Conservation (phyloP, 2,329 filamentous ascomycete species). For the Hypoxylon sp. region DNA sequence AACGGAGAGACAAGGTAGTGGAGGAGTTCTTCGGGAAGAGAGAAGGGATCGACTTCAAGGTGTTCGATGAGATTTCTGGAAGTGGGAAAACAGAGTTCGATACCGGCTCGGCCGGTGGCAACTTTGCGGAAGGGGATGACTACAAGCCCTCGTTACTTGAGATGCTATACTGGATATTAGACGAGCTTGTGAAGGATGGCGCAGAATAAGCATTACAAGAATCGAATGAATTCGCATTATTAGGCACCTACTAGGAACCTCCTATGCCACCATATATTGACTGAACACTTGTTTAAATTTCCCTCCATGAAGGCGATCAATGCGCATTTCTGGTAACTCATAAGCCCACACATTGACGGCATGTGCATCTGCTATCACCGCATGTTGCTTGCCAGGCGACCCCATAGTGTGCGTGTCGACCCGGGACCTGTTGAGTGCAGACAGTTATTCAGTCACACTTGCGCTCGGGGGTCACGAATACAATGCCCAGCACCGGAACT, state of each 20-base stretch:
- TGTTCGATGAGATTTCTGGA: conserved; percentile 5
- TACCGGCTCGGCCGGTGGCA: neutral
- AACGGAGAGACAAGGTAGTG: neutral
- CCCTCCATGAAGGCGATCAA: too few relatives aligned
- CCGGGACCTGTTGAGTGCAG: neutral
- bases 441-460: neutral
- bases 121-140: neutral
- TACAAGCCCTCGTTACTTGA: neutral
- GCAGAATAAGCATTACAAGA: too few relatives aligned
- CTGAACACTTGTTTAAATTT: too few relatives aligned
- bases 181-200: neutral
- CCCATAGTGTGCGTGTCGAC: neutral
- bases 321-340: neutral
- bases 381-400: neutral
- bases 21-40: conserved; percentile 3
- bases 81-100: neutral
- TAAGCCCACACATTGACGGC: too few relatives aligned
- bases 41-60: conserved; percentile 3
- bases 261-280: too few relatives aligned
- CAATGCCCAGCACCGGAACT: neutral
- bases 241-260: too few relatives aligned
- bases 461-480: neutral
- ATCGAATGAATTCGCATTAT: too few relatives aligned
- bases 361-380: too few relatives aligned
- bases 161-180: neutral